Evolutionary conservation across 257 asterid genomes (phyloP), one percentile per base, ranked within the genome.

Genomic region (Cinchona pubescens): DNA sequence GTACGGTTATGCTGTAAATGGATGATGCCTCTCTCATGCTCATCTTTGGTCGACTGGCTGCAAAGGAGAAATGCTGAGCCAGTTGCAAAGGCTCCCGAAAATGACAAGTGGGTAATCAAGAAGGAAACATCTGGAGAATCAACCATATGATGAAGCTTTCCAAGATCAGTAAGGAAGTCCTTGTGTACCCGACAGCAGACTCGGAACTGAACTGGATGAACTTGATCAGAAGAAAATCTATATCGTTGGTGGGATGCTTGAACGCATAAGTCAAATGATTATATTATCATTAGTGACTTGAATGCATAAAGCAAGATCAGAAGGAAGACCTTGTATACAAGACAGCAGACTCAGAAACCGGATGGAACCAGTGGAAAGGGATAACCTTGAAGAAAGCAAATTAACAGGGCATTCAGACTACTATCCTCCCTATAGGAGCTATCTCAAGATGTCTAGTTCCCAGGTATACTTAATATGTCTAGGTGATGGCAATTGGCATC

Each of bases 331-430:
- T n/a, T n/a, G n/a, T n/a, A n/a, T n/a, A n/a, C n/a, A n/a, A n/a
- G n/a, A n/a, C n/a, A n/a, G n/a, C n/a, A n/a, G n/a, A n/a, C n/a
- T n/a, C n/a, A n/a, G n/a, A n/a, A n/a, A n/a, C n/a, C n/a, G n/a
- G n/a, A n/a, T n/a, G 97, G 83, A 95, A 95, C 82, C 91, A 96
- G 48, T 95, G 93, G 96, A 92, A 94, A 90, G 99, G 99, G 72
- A 82, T 92, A 74, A 92, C 99, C 65, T 84, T 90, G 96, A 84
- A 87, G 70, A 95, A 95, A 85, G 98, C 99, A 65, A 80, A 75
- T 19, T 94, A 91, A 65, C 96, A 95, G 85, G 96, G 97, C 81
- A 92, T 95, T 72, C 89, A 86, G 88, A 94, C 97, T 18, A 97
- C 99, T 59, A 94, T n/a, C n/a, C n/a, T n/a, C n/a, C n/a, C n/a